Percentiles rank a stretch among this genome's conserved stretches.
Evolutionary conservation across 1,284 basidiomycete species (phyloP).

Genomic region (Peniophora sp.): DNA sequence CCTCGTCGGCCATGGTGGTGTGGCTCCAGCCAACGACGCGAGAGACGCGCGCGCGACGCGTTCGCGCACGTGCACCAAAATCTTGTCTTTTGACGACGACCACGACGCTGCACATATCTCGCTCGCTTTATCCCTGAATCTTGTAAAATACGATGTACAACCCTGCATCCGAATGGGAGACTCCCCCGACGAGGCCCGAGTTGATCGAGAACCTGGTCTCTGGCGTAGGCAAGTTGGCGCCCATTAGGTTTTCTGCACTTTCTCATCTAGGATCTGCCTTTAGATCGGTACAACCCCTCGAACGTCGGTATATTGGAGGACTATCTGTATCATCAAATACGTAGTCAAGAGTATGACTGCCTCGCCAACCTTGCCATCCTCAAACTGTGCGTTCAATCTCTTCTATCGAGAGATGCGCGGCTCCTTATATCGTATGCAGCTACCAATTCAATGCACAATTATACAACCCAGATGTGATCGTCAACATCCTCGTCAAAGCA

Average conservation of each 20-base stretch:
- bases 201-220: slow-evolving; percentile 87
- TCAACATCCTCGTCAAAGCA: slow-evolving; percentile 93
- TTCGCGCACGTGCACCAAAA: not conserved
- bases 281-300: slow-evolving; percentile 94
- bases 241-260: not conserved
- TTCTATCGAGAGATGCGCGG: too few species aligned
- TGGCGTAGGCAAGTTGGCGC: slow-evolving; percentile 68
- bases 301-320: slow-evolving; percentile 91
- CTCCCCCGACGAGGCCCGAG: slow-evolving; percentile 70
- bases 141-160: slow-evolving; percentile 17
- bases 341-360: slow-evolving; percentile 87
- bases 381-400: slow-evolving; percentile 53
- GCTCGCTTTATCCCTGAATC: too few species aligned
- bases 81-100: not conserved
- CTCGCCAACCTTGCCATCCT: slow-evolving; percentile 88
- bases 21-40: too few species aligned
- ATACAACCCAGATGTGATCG: slow-evolving; percentile 87
- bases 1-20: too few species aligned
- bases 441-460: slow-evolving; percentile 96
- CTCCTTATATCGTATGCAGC: too few species aligned
- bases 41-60: too few species aligned
- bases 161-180: slow-evolving; percentile 54
- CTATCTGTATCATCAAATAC: slow-evolving; percentile 89
- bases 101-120: too few species aligned
- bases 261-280: not conserved